Base-by-base conservation (phyloP, 768 basidiomycete genomes). In the Tylopilus plumbeoviolaceoides region DNA sequence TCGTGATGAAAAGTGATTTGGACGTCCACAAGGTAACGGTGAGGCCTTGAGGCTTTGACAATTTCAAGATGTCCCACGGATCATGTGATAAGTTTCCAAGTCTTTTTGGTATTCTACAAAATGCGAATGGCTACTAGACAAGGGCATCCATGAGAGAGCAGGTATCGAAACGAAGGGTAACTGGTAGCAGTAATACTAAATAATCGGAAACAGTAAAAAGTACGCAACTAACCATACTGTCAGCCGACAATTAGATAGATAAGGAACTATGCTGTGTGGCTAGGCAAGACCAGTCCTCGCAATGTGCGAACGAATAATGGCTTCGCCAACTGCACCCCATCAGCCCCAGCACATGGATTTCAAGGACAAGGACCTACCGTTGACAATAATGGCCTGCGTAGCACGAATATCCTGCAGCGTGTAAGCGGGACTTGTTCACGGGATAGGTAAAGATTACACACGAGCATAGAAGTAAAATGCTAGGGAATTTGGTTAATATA, bases 391-490 rank as follows among this genome's bases (percentile, higher is more conserved):
- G 27, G 72, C 75, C 55, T 85, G 84, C 14, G 84, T 85, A 5
- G 84, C 82, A 59, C 79, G 76, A 52, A 84, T 78, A 58, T 87
- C 84, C 84, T 86, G 57, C 23, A 9, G 44, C 51, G 47, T 18
- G 47, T 51, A 36, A 45, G 44, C 48, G 23, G 27, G 23, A 36
- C 39, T 21, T 15, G 39, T 38, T 23, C 12, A 44, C n/a, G 28
- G 5, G 28, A 35, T 30, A 44, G 62, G 46, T 55, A 27, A 41
- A 28, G 11, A 28, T 41, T 28, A 62, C 74, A 48, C 31, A 85
- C 84, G 56, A 87, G 75, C 84, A 86, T 86, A 21, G 83, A 81
- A 14, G 82, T 84, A 54, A 84, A 85, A 64, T 87, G 85, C 85
- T 87, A 47, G 31, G 30, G 28, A 18, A 38, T 40, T 35, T 33